Percentiles rank a stretch among this genome's conserved stretches.
These are phyloP conservation scores for Colletotrichum sp. DNA, from an alignment of 2,329 filamentous ascomycete genomes.

Conservation along the genomic window DNA sequence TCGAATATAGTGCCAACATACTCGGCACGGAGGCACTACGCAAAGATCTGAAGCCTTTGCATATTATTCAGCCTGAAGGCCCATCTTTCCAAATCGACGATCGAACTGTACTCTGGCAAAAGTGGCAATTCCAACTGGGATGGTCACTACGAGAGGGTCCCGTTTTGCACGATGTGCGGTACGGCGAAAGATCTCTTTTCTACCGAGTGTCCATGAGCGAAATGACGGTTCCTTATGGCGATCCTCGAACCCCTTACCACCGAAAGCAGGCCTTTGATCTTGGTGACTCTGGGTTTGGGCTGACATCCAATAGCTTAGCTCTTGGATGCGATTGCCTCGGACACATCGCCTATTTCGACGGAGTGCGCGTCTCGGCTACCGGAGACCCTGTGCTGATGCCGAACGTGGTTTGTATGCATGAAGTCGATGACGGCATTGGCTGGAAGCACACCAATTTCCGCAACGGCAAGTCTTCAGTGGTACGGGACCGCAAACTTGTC, in stretches of 20 bases:
- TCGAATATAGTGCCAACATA: constrained; percentile 67
- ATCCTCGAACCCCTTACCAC: constrained; percentile 66
- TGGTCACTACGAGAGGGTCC: constrained; percentile 75
- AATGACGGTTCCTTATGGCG: constrained; percentile 74
- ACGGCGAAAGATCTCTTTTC: constrained; percentile 68
- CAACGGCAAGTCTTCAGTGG: constrained; percentile 62
- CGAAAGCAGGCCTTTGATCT: constrained; percentile 76
- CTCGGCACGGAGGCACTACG: constrained; percentile 52
- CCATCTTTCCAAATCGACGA: constrained; percentile 42
- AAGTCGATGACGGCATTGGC: constrained; percentile 60
- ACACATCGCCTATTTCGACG: constrained; percentile 53
- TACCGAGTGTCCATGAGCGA: constrained; percentile 71
- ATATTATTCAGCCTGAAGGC: constrained; percentile 39
- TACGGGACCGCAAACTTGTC: constrained; percentile 63
- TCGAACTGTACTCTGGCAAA: constrained; percentile 52
- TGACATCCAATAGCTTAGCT: constrained; percentile 68
- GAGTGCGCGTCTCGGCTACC: constrained; percentile 31
- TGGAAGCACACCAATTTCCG: constrained; percentile 71
- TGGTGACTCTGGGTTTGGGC: constrained; percentile 69
- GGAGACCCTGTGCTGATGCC: constrained; percentile 34
- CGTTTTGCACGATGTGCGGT: constrained; percentile 71
- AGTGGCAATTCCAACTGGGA: constrained; percentile 71
- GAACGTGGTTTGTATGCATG: constrained; percentile 41
- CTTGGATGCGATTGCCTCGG: constrained; percentile 74
- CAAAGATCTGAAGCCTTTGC: constrained; percentile 39